Evolutionary conservation across 176 grass and related monocot genomes (phyloP).

Genomic region (Paspalum vaginatum): DNA sequence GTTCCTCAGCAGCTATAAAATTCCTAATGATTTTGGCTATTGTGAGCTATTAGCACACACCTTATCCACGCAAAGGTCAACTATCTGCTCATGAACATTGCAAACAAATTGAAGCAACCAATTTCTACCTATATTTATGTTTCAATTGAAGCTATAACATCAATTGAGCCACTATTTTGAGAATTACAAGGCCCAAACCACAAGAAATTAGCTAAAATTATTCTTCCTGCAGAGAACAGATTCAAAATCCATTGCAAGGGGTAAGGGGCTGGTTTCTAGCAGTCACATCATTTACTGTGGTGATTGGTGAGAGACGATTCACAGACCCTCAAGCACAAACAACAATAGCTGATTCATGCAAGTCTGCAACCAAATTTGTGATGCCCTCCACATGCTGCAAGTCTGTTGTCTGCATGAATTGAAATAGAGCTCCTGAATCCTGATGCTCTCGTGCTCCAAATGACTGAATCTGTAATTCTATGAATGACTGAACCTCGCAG

Average conservation of each 20-base stretch:
- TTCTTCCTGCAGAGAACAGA: background rate
- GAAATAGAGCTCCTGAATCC: too few species aligned
- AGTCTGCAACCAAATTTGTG: background rate
- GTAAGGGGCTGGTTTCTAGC: background rate
- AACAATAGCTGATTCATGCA: too few species aligned
- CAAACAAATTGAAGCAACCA: background rate
- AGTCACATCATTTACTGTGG: background rate
- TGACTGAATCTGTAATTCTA: too few species aligned
- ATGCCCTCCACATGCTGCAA: background rate
- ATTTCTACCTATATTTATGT: background rate
- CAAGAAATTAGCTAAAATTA: conserved; percentile 3
- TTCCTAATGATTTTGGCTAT: background rate
- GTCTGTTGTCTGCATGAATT: too few species aligned
- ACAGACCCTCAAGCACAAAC: background rate
- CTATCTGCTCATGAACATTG: background rate
- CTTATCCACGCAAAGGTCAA: background rate
- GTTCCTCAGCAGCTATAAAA: background rate
- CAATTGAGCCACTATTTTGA: background rate
- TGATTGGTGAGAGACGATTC: background rate
- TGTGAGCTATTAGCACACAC: background rate
- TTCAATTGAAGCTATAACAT: background rate
- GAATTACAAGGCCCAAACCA: background rate
- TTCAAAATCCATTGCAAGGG: background rate
- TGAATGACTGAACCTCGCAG: too few species aligned
- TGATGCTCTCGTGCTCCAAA: too few species aligned